A percentile compares a stretch with the other conserved stretches of the same genome.
These are phyloP conservation scores for Xylaria sp. DNA, from an alignment of 2,329 filamentous ascomycete species.

Conservation along the genomic window DNA sequence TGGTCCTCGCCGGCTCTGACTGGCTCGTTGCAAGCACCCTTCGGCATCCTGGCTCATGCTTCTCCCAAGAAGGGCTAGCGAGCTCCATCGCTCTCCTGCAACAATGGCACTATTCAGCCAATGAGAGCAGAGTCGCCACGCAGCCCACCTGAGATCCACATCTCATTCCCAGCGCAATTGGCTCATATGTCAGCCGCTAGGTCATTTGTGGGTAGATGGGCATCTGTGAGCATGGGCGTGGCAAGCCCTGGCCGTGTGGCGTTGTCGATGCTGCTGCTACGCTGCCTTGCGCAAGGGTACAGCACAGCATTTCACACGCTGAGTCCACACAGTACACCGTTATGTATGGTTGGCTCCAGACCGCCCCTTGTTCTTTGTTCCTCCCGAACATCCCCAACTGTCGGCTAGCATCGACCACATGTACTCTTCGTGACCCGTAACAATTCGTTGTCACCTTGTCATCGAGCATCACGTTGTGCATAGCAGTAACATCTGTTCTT, in stretches of 20 bases:
- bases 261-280: conserved; percentile 34
- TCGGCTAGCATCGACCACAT: conserved; percentile 17
- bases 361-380: conserved; percentile 32
- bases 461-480: conserved; percentile 2
- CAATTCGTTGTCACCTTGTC: conserved; percentile 26
- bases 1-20: conserved; percentile 32
- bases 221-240: conserved; percentile 25
- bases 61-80: conserved; percentile 31
- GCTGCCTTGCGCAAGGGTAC: conserved; percentile 6
- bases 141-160: conserved; percentile 17
- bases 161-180: conserved; percentile 20
- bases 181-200: conserved; percentile 33
- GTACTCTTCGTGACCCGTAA: conserved; percentile 18
- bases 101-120: conserved; percentile 29
- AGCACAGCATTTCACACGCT: conserved; percentile 12
- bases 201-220: conserved; percentile 32
- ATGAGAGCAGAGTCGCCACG: conserved; percentile 34
- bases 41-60: conserved; percentile 26
- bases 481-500: conserved; percentile 5
- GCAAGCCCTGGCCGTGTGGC: conserved; percentile 37
- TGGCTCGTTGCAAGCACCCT: conserved; percentile 25
- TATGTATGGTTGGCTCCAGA: conserved; percentile 25
- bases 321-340: conserved; percentile 33
- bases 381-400: conserved; percentile 9
- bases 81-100: conserved; percentile 31